Conservation (phyloP, 495 filamentous ascomycete species). For the Lasiosphaeriaceae sp. region DNA sequence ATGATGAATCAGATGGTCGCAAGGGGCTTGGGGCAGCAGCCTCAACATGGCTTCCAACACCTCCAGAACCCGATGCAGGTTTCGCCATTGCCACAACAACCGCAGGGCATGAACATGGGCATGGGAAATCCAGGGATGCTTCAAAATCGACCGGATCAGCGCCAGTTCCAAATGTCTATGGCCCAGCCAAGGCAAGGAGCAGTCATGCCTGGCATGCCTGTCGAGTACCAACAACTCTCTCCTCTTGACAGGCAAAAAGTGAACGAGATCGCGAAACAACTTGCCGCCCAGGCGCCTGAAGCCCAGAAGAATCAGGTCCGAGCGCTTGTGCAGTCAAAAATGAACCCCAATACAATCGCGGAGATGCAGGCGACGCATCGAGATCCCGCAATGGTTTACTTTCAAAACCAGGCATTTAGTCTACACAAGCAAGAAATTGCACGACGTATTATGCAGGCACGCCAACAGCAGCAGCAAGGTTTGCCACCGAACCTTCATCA, state of each 20-base stretch:
- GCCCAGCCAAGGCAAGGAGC: constrained; percentile 15
- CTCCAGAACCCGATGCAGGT: constrained; percentile 49
- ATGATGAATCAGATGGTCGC: constrained; percentile 44
- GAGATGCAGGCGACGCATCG: constrained; percentile 28
- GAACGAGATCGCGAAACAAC: constrained; percentile 22
- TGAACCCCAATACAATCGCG: constrained; percentile 23
- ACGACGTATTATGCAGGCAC: constrained; percentile 17
- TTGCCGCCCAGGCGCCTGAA: constrained; percentile 26
- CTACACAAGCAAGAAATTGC: constrained; percentile 13
- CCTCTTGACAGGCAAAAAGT: constrained; percentile 28
- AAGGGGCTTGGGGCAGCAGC: constrained; percentile 37
- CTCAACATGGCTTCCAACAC: constrained; percentile 43
- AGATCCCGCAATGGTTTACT: constrained; percentile 41
- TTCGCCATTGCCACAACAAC: constrained; percentile 37
- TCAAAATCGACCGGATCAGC: constrained; percentile 30
- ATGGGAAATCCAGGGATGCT: constrained; percentile 29
- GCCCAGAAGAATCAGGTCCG: constrained; percentile 30
- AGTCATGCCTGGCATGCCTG: background rate
- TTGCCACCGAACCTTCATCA: constrained; percentile 21
- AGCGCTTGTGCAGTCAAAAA: constrained; percentile 20
- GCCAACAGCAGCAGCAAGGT: constrained; percentile 26
- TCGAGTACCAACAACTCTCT: constrained; percentile 19
- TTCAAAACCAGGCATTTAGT: constrained; percentile 36
- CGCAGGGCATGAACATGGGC: constrained; percentile 31
- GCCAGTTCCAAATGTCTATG: constrained; percentile 40